phyloP scores from a whole-genome alignment of 768 basidiomycete genomes.

The Lentinus tigrinus region DNA sequence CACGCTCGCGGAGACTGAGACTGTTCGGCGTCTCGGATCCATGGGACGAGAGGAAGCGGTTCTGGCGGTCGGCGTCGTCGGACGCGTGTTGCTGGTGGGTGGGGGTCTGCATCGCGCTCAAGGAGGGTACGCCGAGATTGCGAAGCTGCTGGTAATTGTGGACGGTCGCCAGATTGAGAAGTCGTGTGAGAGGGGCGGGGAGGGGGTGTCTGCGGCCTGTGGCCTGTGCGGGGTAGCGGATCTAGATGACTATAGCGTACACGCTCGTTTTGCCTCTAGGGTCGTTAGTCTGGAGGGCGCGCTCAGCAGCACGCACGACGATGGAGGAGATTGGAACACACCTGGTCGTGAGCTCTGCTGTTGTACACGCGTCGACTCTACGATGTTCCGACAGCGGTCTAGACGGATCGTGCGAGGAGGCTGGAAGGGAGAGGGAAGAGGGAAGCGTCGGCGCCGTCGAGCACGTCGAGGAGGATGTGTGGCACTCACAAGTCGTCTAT shows the following conservation, averaged over 20 bases:
- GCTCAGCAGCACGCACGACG: not conserved
- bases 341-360: constrained; percentile 18
- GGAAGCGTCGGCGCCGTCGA: not conserved
- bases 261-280: constrained; percentile 21
- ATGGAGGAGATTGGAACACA: constrained; percentile 9
- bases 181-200: constrained; percentile 11
- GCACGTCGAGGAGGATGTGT: not conserved
- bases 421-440: constrained; percentile 1
- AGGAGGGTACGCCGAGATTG: constrained; percentile 25
- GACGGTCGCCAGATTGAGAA: constrained; percentile 25
- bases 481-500: constrained; percentile 12
- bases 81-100: constrained; percentile 31
- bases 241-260: constrained; percentile 15
- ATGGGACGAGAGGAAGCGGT: constrained; percentile 51
- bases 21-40: constrained; percentile 41
- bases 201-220: constrained; percentile 11
- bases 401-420: constrained; percentile 13
- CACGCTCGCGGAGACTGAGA: constrained; percentile 56
- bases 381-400: constrained; percentile 11
- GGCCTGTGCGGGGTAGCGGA: constrained; percentile 15
- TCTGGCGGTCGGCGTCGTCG: constrained; percentile 60
- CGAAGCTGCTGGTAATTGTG: constrained; percentile 26
- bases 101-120: constrained; percentile 34
- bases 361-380: constrained; percentile 18
- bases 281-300: constrained; percentile 19